Evolutionary conservation across 2,329 filamentous ascomycete species (phyloP).

Genomic region (Fusarium sp.): DNA sequence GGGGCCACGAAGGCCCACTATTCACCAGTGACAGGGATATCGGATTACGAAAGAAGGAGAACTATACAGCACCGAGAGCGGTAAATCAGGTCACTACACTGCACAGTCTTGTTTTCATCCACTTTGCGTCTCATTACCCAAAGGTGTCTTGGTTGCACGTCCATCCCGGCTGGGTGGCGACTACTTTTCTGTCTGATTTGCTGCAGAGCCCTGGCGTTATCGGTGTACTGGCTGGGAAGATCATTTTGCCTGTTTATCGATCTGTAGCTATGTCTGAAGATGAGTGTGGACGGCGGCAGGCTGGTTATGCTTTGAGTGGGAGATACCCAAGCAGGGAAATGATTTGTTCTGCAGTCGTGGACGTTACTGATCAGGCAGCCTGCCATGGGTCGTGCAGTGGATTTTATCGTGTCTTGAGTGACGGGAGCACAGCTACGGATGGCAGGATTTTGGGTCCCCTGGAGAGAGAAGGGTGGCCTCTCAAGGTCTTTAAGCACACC

Average conservation of each 20-base stretch:
- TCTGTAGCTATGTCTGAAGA: not conserved
- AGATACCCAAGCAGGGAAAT: not conserved
- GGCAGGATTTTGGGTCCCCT: not conserved
- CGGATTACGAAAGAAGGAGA: not conserved
- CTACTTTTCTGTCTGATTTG: not conserved
- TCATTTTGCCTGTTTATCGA: not conserved
- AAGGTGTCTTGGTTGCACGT: not conserved
- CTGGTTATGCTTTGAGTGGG: not conserved
- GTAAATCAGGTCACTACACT: not conserved
- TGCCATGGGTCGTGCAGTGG: not conserved
- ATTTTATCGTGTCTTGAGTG: not conserved
- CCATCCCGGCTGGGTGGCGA: not conserved
- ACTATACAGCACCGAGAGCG: not conserved
- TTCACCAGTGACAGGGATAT: not conserved
- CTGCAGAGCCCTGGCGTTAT: not conserved
- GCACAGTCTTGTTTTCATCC: not conserved
- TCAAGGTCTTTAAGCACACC: not conserved
- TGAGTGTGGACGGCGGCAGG: not conserved
- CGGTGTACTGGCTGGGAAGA: not conserved
- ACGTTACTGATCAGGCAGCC: not conserved
- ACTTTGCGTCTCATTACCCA: not conserved
- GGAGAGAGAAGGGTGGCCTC: not conserved
- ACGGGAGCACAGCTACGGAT: not conserved
- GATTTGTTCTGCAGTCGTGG: not conserved
- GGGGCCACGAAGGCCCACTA: not conserved